A percentile compares a stretch with the other conserved stretches of the same genome.
Evolutionary conservation across 2,329 filamentous ascomycete genomes (phyloP).

Genomic region (Hypoxylon sp.): DNA sequence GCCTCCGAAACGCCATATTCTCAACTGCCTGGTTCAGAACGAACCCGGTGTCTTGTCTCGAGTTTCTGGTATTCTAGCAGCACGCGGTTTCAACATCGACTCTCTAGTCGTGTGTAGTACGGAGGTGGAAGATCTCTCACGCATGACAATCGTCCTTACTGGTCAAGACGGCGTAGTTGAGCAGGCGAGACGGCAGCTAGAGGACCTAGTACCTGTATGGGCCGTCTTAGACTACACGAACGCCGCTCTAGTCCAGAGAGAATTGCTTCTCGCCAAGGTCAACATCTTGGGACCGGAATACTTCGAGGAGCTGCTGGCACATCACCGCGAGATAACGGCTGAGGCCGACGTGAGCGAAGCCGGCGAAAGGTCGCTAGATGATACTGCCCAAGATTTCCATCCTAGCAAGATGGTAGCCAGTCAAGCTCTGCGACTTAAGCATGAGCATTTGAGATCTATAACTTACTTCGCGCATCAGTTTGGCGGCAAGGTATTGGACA

Average conservation of each 20-base stretch:
- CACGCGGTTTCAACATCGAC: conserved; percentile 99
- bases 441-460: conserved; percentile 96
- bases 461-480: conserved; percentile 98
- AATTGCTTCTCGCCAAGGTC: conserved; percentile 94
- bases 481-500: conserved; percentile 96
- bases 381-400: conserved; percentile 80
- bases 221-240: conserved; percentile 96
- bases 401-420: conserved; percentile 87
- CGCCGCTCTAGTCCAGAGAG: conserved; percentile 93
- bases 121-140: conserved; percentile 94
- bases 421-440: conserved; percentile 94
- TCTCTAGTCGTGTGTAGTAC: conserved; percentile 97
- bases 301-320: conserved; percentile 95
- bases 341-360: conserved; percentile 63
- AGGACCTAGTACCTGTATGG: conserved; percentile 98
- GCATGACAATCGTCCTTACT: conserved; percentile 98
- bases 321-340: conserved; percentile 88
- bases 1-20: conserved; percentile 92
- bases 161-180: conserved; percentile 98
- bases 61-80: conserved; percentile 95
- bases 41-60: conserved; percentile 97
- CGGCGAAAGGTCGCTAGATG: conserved; percentile 60
- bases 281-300: conserved; percentile 97
- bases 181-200: conserved; percentile 93
- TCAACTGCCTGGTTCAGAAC: conserved; percentile 99